Evolutionary conservation across 805 yeast genomes (phyloP).

Genomic region (Wickerhamomyces subpelliculosus): DNA sequence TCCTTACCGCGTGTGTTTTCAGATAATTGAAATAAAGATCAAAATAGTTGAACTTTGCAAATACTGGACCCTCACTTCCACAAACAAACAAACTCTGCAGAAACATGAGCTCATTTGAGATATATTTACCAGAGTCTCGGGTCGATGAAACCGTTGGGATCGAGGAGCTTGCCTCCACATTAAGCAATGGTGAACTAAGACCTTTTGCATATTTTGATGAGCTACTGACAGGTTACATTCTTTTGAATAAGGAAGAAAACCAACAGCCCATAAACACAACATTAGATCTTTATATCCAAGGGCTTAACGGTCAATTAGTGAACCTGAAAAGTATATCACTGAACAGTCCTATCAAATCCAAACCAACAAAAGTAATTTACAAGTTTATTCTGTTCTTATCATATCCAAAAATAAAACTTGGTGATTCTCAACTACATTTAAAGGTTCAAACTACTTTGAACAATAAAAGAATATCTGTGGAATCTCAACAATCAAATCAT

Average conservation of each 20-base stretch:
- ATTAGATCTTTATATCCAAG: background rate
- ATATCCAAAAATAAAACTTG: conserved; percentile 18
- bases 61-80: no score
- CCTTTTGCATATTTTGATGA: background rate
- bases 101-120: background rate
- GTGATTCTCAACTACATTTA: conserved; percentile 11
- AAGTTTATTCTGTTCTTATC: conserved; percentile 10
- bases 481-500: background rate
- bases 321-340: conserved; percentile 1
- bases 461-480: background rate
- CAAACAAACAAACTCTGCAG: no score
- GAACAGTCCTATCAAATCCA: background rate
- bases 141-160: background rate
- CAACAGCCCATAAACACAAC: background rate
- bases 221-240: background rate
- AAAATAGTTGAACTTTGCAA: no score
- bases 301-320: background rate
- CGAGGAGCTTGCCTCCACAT: background rate
- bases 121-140: background rate
- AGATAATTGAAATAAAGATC: no score
- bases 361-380: conserved; percentile 3
- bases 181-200: background rate
- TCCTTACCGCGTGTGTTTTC: no score
- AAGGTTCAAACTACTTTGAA: conserved; percentile 2
- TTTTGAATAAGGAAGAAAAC: background rate